Percentiles rank a stretch among this genome's conserved stretches.
phyloP scores from a whole-genome alignment of 202 grass and related monocot species.

The Eragrostis tef region DNA sequence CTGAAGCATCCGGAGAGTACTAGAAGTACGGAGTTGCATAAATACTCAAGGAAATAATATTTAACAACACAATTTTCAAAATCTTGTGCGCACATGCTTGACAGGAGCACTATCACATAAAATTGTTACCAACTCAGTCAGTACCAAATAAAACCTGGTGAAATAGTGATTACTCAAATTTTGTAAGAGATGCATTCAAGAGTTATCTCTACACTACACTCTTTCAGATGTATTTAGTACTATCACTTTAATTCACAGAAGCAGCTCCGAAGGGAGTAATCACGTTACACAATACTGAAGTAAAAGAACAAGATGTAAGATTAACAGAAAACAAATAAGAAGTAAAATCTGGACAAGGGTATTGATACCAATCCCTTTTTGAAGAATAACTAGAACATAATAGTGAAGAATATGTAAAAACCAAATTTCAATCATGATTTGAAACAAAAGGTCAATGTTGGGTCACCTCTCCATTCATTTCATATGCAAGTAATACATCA shows the following conservation, averaged over 20 bases:
- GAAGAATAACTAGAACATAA: slow-evolving; percentile 21
- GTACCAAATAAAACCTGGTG: not conserved
- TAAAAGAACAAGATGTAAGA: not conserved
- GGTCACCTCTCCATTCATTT: slow-evolving; percentile 98
- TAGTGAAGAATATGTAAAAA: not conserved
- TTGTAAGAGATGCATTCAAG: slow-evolving; percentile 21
- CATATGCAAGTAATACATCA: slow-evolving; percentile 98
- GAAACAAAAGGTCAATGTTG: slow-evolving; percentile 32
- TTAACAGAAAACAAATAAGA: not conserved
- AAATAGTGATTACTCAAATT: slow-evolving; percentile 14
- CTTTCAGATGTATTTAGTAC: not conserved
- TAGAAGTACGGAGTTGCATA: slow-evolving; percentile 7
- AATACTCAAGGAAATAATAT: not conserved
- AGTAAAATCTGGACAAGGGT: not conserved
- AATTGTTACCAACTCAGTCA: not conserved
- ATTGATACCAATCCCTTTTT: not conserved
- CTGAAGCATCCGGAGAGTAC: not conserved
- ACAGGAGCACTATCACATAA: slow-evolving; percentile 18
- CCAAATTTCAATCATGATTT: slow-evolving; percentile 21
- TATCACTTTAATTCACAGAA: slow-evolving; percentile 20
- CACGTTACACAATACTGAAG: not conserved
- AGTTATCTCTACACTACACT: not conserved
- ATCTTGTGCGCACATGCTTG: slow-evolving; percentile 1
- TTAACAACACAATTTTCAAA: slow-evolving; percentile 5
- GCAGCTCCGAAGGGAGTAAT: slow-evolving; percentile 25